Evolutionary conservation across 441 rosid genomes (phyloP).

Genomic region (Flueggea neowawraea): DNA sequence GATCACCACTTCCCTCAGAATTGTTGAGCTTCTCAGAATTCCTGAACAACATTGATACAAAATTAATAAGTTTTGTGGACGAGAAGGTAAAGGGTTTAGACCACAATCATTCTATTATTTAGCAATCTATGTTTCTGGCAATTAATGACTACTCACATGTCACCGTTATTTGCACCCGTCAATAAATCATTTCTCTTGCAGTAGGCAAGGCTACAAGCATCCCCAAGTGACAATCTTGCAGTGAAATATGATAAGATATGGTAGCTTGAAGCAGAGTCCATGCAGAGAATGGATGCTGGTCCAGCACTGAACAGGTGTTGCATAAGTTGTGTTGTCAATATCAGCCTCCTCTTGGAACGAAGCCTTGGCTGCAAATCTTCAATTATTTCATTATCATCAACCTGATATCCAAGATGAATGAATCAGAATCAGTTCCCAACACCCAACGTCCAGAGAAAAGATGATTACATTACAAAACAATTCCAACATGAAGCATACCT

Average conservation of each 20-base stretch:
- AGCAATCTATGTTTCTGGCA: background rate
- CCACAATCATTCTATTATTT: background rate
- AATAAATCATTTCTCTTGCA: constrained; percentile 24
- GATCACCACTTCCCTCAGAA: constrained; percentile 34
- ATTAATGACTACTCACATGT: constrained; percentile 30
- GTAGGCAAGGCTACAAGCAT: constrained; percentile 58
- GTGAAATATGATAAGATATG: constrained; percentile 49
- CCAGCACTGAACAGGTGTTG: constrained; percentile 68
- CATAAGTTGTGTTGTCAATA: constrained; percentile 74
- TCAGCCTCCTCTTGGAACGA: constrained; percentile 72
- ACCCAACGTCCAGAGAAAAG: background rate
- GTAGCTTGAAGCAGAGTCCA: constrained; percentile 42
- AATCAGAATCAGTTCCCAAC: constrained; percentile 1
- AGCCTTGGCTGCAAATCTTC: constrained; percentile 37
- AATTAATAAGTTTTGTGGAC: background rate
- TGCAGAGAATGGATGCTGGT: constrained; percentile 42
- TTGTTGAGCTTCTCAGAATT: constrained; percentile 30
- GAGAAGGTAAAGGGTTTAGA: background rate
- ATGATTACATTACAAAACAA: background rate
- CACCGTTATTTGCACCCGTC: constrained; percentile 15
- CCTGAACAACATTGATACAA: constrained; percentile 24
- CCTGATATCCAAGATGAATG: constrained; percentile 35
- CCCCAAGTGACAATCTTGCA: constrained; percentile 63
- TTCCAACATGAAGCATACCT: constrained; percentile 42
- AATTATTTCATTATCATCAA: constrained; percentile 47